Conservation (phyloP, 257 asterid species). For the Knoxia roxburghii region DNA sequence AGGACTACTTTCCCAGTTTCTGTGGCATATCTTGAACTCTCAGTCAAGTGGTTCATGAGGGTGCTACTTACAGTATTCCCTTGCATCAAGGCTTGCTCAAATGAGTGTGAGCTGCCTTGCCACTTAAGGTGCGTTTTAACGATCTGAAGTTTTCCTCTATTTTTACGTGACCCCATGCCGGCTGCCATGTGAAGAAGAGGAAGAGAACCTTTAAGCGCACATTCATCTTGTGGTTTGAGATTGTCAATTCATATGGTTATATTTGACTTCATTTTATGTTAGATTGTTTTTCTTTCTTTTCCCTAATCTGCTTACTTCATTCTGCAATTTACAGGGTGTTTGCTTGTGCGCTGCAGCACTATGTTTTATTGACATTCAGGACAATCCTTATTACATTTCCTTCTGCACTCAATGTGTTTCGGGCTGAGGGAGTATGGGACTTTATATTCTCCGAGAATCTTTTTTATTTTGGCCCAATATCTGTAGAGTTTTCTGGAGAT, state of each 20-base stretch:
- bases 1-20: constrained; percentile 55
- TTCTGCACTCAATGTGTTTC: constrained; percentile 70
- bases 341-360: constrained; percentile 66
- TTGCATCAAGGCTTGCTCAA: constrained; percentile 90
- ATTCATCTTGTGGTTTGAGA: not conserved
- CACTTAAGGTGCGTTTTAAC: constrained; percentile 63
- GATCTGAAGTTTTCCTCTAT: constrained; percentile 15
- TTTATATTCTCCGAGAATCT: constrained; percentile 93
- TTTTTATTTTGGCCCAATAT: constrained; percentile 72
- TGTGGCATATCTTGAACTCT: constrained; percentile 77
- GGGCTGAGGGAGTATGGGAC: constrained; percentile 94
- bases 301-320: constrained; percentile 12
- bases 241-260: not conserved
- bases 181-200: not conserved
- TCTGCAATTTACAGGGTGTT: constrained; percentile 55
- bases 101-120: constrained; percentile 64
- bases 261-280: not conserved
- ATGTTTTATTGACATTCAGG: constrained; percentile 62
- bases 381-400: constrained; percentile 67
- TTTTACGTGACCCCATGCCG: constrained; percentile 4
- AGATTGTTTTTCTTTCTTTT: constrained; percentile 9
- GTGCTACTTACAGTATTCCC: constrained; percentile 88
- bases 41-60: constrained; percentile 88
- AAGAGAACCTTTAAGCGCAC: too few species aligned
- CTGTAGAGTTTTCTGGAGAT: constrained; percentile 43